Evolutionary conservation across 495 filamentous ascomycete genomes (phyloP).

Genomic region (Bombardia bombarda): DNA sequence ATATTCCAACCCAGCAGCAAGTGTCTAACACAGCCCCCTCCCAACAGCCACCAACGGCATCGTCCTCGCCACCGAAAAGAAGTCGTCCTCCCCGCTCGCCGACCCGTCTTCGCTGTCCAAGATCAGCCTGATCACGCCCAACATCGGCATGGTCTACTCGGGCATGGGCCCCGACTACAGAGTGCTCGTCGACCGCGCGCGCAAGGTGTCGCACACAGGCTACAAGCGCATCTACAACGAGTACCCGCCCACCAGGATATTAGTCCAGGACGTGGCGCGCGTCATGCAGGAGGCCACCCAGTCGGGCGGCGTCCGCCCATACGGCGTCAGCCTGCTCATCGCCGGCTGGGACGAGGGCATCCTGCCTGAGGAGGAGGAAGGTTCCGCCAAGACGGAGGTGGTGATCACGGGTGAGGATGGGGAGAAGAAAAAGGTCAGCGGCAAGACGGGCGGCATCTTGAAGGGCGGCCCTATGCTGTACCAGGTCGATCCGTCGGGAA

Average conservation of each 20-base stretch:
- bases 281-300: slow-evolving; percentile 99
- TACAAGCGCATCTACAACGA: slow-evolving; percentile 99
- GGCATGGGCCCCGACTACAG: slow-evolving; percentile 99
- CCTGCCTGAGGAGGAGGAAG: slow-evolving; percentile 67
- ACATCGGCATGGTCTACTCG: slow-evolving; percentile 99
- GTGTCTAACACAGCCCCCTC: too few species aligned
- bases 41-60: slow-evolving; percentile 87
- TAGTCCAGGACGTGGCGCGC: slow-evolving; percentile 95
- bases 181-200: slow-evolving; percentile 92
- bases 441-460: slow-evolving; percentile 88
- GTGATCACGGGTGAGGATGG: slow-evolving; percentile 42
- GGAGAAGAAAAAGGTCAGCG: slow-evolving; percentile 59
- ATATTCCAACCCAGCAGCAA: not conserved
- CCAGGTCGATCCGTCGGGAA: slow-evolving; percentile 94
- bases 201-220: slow-evolving; percentile 96
- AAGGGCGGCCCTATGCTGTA: slow-evolving; percentile 97
- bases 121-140: slow-evolving; percentile 93
- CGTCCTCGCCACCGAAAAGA: slow-evolving; percentile 98
- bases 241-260: slow-evolving; percentile 96
- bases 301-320: slow-evolving; percentile 94
- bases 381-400: slow-evolving; percentile 26
- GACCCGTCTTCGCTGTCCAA: slow-evolving; percentile 92
- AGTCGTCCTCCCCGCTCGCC: slow-evolving; percentile 92
- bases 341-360: slow-evolving; percentile 98
- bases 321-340: slow-evolving; percentile 89